These are phyloP conservation scores for Mallotus japonicus DNA, from an alignment of 441 rosid species.

Conservation along the genomic window DNA sequence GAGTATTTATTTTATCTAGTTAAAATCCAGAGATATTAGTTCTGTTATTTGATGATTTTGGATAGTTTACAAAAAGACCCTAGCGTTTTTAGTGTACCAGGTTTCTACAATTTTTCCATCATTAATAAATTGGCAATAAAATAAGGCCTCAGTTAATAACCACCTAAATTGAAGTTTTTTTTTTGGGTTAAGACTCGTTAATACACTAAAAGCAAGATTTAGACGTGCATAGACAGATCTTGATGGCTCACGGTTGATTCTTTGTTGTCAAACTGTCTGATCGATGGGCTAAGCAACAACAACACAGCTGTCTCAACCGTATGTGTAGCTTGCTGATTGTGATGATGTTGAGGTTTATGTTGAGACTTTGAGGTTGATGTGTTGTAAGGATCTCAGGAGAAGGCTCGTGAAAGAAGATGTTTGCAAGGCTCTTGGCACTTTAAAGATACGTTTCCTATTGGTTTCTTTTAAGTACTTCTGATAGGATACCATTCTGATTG, in stretches of 20 bases:
- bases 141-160: too few relatives aligned
- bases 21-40: too few relatives aligned
- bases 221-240: constrained; percentile 84
- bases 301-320: constrained; percentile 60
- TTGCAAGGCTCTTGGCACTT: constrained; percentile 74
- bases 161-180: too few relatives aligned
- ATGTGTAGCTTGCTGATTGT: constrained; percentile 94
- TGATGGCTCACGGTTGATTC: constrained; percentile 83
- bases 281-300: constrained; percentile 75
- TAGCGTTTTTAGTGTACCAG: too few relatives aligned
- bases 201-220: too few relatives aligned
- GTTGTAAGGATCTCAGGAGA: constrained; percentile 82
- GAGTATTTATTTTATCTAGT: too few relatives aligned
- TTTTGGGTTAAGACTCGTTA: too few relatives aligned
- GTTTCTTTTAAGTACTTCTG: background rate
- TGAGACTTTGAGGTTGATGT: constrained; percentile 90
- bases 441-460: constrained; percentile 53
- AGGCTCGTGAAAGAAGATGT: constrained; percentile 91
- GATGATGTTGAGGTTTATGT: constrained; percentile 97
- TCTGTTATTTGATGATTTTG: too few relatives aligned
- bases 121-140: too few relatives aligned
- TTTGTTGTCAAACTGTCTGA: constrained; percentile 81
- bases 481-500: too few relatives aligned
- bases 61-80: too few relatives aligned
- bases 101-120: too few relatives aligned